Evolutionary conservation across 768 basidiomycete genomes (phyloP), one percentile per base, ranked within the genome.

Genomic region (Trametes gibbosa): DNA sequence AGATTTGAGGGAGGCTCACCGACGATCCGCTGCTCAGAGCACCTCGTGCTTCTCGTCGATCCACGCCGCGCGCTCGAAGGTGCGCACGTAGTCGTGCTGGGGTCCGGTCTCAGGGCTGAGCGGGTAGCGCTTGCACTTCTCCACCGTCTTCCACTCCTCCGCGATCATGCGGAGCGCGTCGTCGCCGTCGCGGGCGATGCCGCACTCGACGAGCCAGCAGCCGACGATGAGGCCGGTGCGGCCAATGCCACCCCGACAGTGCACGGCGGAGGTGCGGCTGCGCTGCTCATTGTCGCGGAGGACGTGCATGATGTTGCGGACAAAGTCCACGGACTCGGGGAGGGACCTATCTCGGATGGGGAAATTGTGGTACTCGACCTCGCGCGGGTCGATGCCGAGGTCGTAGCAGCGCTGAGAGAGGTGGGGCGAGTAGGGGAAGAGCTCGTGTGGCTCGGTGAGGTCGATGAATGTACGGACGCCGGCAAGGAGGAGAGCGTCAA

Each of bases 381-480:
- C 73, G 40, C 68, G 50, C 21, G 75, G 70, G 63, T 84, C 81
- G 39, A 90, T 84, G 53, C 78, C 79, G 23, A 89, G 79, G 9
- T 80, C 72, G 9, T 68, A 67, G 5, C 85, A 84, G 53, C 86
- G 83, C 41, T 72, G 66, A 48, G 75, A 71, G 62, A 92, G 82
- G 68, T 78, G 77, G 29, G 79, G 75, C 17, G 76, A 75, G 70
- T 91, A 92, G 0, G 89, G 84, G 21, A 79, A 76, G 46, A 92
- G 82, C 72, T 92, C 89, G 42, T 86, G 85, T n/a, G 75, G 75
- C 66, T 92, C 89, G n/a, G 89, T 92, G 67, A 92, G 82, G 75
- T 92, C 90, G 70, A 91, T 85, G 72, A 91, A 91, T 5, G 89
- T 90, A 59, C 87, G 85, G 8, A 90, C 85, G 47, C 89, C 89